A percentile compares a stretch with the other conserved stretches of the same genome.
Evolutionary conservation across 305 asterid species (phyloP).

Genomic region (Solanum hybrid): DNA sequence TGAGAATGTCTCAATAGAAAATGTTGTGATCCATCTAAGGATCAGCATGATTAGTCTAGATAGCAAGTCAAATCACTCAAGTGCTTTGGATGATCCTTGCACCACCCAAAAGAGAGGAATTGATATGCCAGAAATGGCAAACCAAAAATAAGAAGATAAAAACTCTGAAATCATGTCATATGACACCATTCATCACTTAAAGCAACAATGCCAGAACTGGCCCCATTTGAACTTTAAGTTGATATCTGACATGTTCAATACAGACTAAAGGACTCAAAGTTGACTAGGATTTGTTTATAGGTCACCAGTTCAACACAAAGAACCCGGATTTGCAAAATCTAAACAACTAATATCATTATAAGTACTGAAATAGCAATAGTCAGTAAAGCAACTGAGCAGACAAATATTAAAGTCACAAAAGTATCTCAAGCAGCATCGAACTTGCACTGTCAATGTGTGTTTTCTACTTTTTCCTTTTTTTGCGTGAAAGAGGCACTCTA

Average conservation of each 20-base stretch:
- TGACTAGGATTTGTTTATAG: not conserved
- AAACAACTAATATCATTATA: not conserved
- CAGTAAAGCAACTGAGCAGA: not conserved
- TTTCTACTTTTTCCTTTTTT: not conserved
- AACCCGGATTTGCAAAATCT: not conserved
- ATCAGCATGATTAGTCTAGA: not conserved
- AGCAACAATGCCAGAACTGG: not conserved
- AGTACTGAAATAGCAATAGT: not conserved
- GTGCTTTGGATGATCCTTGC: not conserved
- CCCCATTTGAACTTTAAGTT: not conserved
- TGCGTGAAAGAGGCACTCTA: not conserved
- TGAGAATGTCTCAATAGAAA: not conserved
- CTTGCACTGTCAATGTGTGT: not conserved
- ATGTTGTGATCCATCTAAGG: not conserved
- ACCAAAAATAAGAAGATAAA: not conserved
- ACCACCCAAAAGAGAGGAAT: not conserved
- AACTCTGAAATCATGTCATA: not conserved
- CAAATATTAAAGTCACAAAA: not conserved
- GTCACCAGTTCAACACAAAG: not conserved
- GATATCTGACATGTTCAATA: not conserved
- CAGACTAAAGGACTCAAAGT: not conserved
- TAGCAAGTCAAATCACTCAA: not conserved
- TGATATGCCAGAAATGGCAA: not conserved
- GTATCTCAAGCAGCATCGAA: not conserved
- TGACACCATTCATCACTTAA: not conserved